phyloP scores from a whole-genome alignment of 306 rosid genomes.

The Spatholobus suberectus region DNA sequence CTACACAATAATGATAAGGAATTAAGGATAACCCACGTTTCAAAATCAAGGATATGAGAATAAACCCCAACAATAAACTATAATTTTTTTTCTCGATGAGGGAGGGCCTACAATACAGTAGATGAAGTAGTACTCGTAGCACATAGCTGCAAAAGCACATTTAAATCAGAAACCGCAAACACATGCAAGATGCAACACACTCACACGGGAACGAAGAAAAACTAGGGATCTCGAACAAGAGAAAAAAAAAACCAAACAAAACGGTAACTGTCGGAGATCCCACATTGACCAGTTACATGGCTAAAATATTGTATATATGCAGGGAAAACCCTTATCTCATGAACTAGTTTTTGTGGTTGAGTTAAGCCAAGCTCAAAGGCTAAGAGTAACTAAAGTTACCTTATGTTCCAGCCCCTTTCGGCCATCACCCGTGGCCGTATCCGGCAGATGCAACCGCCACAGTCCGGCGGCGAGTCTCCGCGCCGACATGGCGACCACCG shows the following conservation, averaged over 20 bases:
- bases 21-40: conserved; percentile 38
- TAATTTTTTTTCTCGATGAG: neutral
- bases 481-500: conserved; percentile 60
- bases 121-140: neutral
- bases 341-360: neutral
- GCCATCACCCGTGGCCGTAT: conserved; percentile 32
- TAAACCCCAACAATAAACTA: conserved; percentile 20
- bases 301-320: neutral
- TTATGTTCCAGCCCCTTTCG: conserved; percentile 52
- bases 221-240: conserved; percentile 35
- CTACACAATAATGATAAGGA: conserved; percentile 22
- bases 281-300: neutral
- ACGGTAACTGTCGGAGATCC: neutral
- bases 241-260: neutral
- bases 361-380: neutral
- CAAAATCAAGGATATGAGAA: conserved; percentile 24
- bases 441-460: conserved; percentile 87
- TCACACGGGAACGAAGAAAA: neutral
- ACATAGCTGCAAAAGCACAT: conserved; percentile 36
- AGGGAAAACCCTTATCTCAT: neutral
- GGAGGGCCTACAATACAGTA: conserved; percentile 25
- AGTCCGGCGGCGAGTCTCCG: conserved; percentile 91
- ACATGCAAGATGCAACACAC: conserved; percentile 4
- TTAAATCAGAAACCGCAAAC: conserved; percentile 27
- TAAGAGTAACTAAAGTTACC: conserved; percentile 52